phyloP scores from a whole-genome alignment of 2,329 filamentous ascomycete genomes.

The Phaeoacremonium minimum region DNA sequence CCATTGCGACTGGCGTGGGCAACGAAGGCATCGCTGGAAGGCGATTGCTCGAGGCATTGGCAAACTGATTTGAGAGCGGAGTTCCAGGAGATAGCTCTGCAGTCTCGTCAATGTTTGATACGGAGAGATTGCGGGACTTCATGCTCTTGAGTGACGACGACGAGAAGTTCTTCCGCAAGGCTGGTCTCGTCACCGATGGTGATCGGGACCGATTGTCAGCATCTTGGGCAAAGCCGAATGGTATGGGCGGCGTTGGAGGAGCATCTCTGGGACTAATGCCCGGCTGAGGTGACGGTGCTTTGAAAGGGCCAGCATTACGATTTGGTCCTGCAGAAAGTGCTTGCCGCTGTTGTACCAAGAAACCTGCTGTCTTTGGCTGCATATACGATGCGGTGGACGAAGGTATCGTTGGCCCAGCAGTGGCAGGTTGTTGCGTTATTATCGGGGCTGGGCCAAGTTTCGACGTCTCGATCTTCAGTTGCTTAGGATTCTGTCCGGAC shows the following conservation, averaged over 20 bases:
- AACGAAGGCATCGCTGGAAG: slow-evolving; percentile 56
- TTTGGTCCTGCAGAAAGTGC: slow-evolving; percentile 30
- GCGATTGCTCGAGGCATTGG: slow-evolving; percentile 38
- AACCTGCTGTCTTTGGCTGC: slow-evolving; percentile 25
- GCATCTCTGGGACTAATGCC: slow-evolving; percentile 22
- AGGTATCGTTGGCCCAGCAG: slow-evolving; percentile 15
- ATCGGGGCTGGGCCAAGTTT: slow-evolving; percentile 22
- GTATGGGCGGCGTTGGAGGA: slow-evolving; percentile 27
- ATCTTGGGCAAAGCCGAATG: slow-evolving; percentile 20
- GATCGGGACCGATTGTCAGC: slow-evolving; percentile 43
- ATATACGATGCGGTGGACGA: background rate
- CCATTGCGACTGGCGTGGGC: slow-evolving; percentile 62
- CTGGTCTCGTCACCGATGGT: slow-evolving; percentile 42
- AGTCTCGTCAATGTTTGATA: slow-evolving; percentile 55
- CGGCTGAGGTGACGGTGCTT: slow-evolving; percentile 26
- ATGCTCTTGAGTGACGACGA: slow-evolving; percentile 67
- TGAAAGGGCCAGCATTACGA: slow-evolving; percentile 20
- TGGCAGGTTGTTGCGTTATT: slow-evolving; percentile 13
- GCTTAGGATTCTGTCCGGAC: slow-evolving; percentile 75
- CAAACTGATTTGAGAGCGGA: slow-evolving; percentile 66
- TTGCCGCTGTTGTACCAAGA: slow-evolving; percentile 36
- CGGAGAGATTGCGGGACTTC: slow-evolving; percentile 69
- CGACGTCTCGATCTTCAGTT: slow-evolving; percentile 82
- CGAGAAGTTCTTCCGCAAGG: slow-evolving; percentile 64
- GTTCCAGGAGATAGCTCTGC: slow-evolving; percentile 70